phyloP scores from a whole-genome alignment of 306 rosid genomes.

The Carpinus viminea region DNA sequence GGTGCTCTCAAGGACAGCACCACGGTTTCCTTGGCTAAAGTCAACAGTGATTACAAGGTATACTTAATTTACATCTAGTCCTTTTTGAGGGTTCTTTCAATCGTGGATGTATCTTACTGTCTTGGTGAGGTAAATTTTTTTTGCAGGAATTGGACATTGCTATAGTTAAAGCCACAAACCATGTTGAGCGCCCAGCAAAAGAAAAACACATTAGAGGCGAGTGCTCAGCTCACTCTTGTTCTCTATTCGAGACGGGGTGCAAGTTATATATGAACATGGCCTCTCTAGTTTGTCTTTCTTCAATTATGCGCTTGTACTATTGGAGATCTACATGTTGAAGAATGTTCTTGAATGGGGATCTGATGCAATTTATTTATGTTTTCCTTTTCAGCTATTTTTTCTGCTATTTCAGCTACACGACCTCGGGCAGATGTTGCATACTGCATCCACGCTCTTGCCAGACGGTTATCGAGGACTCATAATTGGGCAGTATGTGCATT shows the following conservation, averaged over 20 bases:
- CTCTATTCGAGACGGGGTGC: slow-evolving; percentile 4
- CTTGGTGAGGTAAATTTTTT: slow-evolving; percentile 28
- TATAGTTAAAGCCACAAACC: slow-evolving; percentile 90
- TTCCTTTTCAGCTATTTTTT: slow-evolving; percentile 74
- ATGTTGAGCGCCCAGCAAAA: slow-evolving; percentile 90
- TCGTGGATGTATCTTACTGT: slow-evolving; percentile 16
- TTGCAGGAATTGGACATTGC: slow-evolving; percentile 96
- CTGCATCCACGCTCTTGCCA: slow-evolving; percentile 95
- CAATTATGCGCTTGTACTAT: slow-evolving; percentile 14
- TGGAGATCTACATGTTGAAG: slow-evolving; percentile 16
- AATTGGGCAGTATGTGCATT: slow-evolving; percentile 90
- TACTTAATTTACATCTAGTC: background rate
- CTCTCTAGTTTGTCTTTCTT: slow-evolving; percentile 5
- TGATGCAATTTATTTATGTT: slow-evolving; percentile 30
- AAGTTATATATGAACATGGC: slow-evolving; percentile 10
- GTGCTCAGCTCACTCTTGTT: slow-evolving; percentile 15
- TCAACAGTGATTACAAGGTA: slow-evolving; percentile 99
- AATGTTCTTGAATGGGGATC: slow-evolving; percentile 22
- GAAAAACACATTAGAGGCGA: slow-evolving; percentile 88
- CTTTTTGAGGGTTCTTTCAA: slow-evolving; percentile 8
- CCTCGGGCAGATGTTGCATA: slow-evolving; percentile 99
- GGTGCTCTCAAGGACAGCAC: slow-evolving; percentile 97
- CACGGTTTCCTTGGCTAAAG: slow-evolving; percentile 97
- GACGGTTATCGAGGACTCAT: slow-evolving; percentile 91
- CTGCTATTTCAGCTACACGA: slow-evolving; percentile 96